Percentiles rank a stretch among this genome's conserved stretches.
Conservation (phyloP, 2,329 filamentous ascomycete genomes). For the Microsporum ferrugineum region DNA sequence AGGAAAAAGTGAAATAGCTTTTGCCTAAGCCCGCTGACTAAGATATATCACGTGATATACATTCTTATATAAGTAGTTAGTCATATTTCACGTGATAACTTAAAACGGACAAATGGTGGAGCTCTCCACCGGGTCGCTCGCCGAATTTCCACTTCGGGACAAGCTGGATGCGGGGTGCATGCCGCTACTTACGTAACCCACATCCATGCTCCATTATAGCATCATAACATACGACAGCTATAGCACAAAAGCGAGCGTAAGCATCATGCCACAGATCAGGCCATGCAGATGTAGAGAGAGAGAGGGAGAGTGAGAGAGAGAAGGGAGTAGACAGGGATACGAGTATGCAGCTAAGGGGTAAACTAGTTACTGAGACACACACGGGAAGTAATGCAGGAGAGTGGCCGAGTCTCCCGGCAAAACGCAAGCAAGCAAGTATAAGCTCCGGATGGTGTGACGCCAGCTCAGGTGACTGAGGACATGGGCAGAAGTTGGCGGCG, state of each 20-base stretch:
- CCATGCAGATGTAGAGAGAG: not conserved
- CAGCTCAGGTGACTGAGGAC: not conserved
- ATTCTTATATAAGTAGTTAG: not conserved
- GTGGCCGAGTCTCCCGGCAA: not conserved
- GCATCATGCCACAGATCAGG: not conserved
- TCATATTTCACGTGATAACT: not conserved
- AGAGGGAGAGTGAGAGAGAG: no score
- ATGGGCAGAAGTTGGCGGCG: not conserved
- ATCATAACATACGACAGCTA: not conserved
- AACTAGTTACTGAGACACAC: no score
- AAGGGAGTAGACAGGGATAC: no score
- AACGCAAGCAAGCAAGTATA: not conserved
- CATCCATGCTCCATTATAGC: not conserved
- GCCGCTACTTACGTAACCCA: not conserved
- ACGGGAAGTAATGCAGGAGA: not conserved
- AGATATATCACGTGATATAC: not conserved
- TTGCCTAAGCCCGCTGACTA: not conserved
- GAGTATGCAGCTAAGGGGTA: no score
- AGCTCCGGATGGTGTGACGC: slow-evolving; percentile 2
- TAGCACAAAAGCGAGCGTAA: not conserved
- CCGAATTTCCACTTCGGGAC: not conserved
- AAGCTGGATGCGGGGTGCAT: slow-evolving; percentile 2
- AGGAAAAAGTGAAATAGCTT: no score
- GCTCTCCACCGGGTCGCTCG: not conserved
- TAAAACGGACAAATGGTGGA: not conserved